phyloP scores from a whole-genome alignment of 345 rosid genomes.

The Citrus medica region DNA sequence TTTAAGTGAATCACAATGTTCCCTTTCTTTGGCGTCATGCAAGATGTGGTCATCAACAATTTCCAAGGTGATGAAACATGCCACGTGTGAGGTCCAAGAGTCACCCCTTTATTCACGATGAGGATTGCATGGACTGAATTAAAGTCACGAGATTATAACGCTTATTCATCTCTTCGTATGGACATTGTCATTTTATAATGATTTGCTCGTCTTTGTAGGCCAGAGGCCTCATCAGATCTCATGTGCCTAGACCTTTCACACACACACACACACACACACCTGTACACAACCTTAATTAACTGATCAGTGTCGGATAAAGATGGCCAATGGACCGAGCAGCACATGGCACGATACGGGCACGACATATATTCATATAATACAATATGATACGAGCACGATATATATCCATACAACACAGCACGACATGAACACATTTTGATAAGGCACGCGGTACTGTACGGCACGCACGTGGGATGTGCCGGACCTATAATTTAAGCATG shows the following conservation, averaged over 20 bases:
- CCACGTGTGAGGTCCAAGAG: background rate
- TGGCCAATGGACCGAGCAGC: too few relatives aligned
- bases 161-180: background rate
- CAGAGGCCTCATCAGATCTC: background rate
- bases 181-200: background rate
- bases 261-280: too few relatives aligned
- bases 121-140: background rate
- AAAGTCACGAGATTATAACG: too few relatives aligned
- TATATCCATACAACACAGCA: rapidly evolving
- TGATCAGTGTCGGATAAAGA: too few relatives aligned
- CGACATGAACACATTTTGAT: rapidly evolving
- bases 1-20: background rate
- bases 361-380: rapidly evolving
- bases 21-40: rapidly evolving
- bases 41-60: rapidly evolving
- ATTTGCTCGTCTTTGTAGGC: background rate
- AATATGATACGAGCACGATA: rapidly evolving
- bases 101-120: too few relatives aligned
- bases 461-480: rapidly evolving
- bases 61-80: background rate
- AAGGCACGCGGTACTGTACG: rapidly evolving
- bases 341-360: too few relatives aligned
- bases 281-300: too few relatives aligned
- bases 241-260: too few relatives aligned
- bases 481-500: too few relatives aligned